Conservation (phyloP, 1,284 basidiomycete species). For the Sutorius eximius region DNA sequence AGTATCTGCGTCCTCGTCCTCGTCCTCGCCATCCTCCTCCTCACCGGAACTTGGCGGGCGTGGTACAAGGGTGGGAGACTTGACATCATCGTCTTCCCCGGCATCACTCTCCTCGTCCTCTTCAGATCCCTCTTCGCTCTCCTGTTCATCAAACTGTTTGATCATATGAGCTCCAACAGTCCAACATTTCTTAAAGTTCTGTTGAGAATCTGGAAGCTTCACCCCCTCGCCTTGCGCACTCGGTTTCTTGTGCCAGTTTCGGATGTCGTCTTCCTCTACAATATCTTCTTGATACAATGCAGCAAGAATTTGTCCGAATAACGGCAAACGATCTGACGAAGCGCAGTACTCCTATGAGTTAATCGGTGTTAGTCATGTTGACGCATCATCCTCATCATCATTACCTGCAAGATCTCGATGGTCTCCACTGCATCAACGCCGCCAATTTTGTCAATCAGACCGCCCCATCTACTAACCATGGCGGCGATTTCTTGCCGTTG, state of each 20-base stretch:
- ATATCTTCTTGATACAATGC: slow-evolving; percentile 75
- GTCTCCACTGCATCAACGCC: slow-evolving; percentile 77
- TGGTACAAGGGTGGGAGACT: neutral
- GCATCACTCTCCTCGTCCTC: slow-evolving; percentile 16
- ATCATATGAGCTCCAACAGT: slow-evolving; percentile 71
- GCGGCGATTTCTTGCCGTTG: slow-evolving; percentile 63
- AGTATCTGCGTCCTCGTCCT: slow-evolving; percentile 13
- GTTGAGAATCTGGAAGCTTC: slow-evolving; percentile 41
- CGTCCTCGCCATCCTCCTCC: slow-evolving; percentile 20
- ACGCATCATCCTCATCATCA: slow-evolving; percentile 13
- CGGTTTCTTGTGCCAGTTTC: slow-evolving; percentile 61
- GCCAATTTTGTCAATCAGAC: slow-evolving; percentile 70
- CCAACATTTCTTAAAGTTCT: slow-evolving; percentile 70
- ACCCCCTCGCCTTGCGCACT: slow-evolving; percentile 50
- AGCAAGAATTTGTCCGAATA: slow-evolving; percentile 76
- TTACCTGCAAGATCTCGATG: slow-evolving; percentile 66
- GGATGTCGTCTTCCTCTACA: slow-evolving; percentile 78
- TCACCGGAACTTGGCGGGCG: slow-evolving; percentile 5
- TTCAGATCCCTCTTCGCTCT: slow-evolving; percentile 49
- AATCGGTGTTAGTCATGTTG: slow-evolving; percentile 6
- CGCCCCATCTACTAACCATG: slow-evolving; percentile 69
- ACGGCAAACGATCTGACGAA: slow-evolving; percentile 53
- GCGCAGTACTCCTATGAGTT: slow-evolving; percentile 59
- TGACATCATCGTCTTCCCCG: neutral
- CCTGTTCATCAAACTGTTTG: slow-evolving; percentile 74